Percentiles rank a stretch among this genome's conserved stretches.
phyloP scores from a whole-genome alignment of 768 basidiomycete genomes.

The Tubosaeta brunneosetosa region DNA sequence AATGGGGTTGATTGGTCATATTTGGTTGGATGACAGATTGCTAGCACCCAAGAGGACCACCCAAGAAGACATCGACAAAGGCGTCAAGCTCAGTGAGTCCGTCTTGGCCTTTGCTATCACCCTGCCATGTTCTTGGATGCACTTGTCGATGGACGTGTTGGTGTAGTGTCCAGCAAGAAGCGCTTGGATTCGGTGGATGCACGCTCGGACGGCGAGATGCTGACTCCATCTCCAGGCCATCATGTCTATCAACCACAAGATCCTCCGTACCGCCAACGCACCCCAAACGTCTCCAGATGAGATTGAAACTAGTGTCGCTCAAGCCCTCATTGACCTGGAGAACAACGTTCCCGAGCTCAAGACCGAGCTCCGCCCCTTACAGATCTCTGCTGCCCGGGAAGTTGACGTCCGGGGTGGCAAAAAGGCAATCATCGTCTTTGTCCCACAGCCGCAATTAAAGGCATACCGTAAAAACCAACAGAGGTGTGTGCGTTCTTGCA shows the following conservation, averaged over 20 bases:
- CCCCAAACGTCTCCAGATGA: slow-evolving; percentile 86
- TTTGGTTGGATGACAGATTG: slow-evolving; percentile 22
- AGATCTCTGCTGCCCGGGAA: slow-evolving; percentile 98
- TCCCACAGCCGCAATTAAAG: slow-evolving; percentile 95
- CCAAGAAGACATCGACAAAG: slow-evolving; percentile 43
- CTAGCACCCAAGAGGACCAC: slow-evolving; percentile 10
- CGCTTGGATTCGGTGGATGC: slow-evolving; percentile 55
- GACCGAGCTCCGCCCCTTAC: slow-evolving; percentile 88
- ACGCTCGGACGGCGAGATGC: slow-evolving; percentile 39
- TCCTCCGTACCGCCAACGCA: slow-evolving; percentile 94
- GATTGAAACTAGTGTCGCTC: slow-evolving; percentile 86
- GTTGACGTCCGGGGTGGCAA: slow-evolving; percentile 99
- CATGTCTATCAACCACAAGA: slow-evolving; percentile 85
- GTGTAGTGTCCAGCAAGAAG: slow-evolving; percentile 17
- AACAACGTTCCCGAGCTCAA: slow-evolving; percentile 98
- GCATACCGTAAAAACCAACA: slow-evolving; percentile 98
- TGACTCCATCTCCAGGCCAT: slow-evolving; percentile 28
- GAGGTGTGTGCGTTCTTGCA: slow-evolving; percentile 47
- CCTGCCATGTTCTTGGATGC: slow-evolving; percentile 10
- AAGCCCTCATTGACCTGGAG: slow-evolving; percentile 96
- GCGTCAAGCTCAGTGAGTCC: slow-evolving; percentile 68
- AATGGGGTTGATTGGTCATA: slow-evolving; percentile 23
- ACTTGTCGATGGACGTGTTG: slow-evolving; percentile 17
- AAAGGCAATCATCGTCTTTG: slow-evolving; percentile 98
- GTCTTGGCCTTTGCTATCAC: slow-evolving; percentile 28